Base-by-base conservation (phyloP, 805 yeast species). In the Cyberlindnera sargentensis region DNA sequence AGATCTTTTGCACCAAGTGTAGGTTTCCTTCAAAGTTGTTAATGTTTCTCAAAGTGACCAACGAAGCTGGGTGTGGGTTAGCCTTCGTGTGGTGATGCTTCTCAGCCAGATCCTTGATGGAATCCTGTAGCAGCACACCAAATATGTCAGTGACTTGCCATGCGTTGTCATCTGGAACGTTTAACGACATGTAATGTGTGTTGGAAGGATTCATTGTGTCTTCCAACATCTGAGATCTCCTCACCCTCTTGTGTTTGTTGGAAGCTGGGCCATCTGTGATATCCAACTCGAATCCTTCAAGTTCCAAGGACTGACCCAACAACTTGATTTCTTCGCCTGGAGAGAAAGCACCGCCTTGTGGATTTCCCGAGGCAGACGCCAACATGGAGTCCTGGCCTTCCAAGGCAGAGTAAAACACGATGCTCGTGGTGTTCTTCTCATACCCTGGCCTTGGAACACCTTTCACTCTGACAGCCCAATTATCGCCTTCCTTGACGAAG, bases 71-170 rank as follows among this genome's bases (percentile, higher is more conserved):
- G 23, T 57, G 48, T 10, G 72, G 67, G 20, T 59, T 47, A 8
- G 59, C 51, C 7, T 62, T 57, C 2, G 49, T 38, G 27, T 48
- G 39, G 9, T 47, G 48, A 8, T 47, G 43, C 3, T 56, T 60
- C 24, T 61, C 60, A 20, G 60, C 45, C 27, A 82, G 56, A 5
- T 64, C 60, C 42, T 72, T 64, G n/a, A 89, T 64, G 6, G 85
- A 78, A 40, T 89, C 93, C 51, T 82, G 81, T 34, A 88, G 52
- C 45, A 89, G 48, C 0, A 87, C 76, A 58, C 78, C 65, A 57
- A 80, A 88, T 5, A 90, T 73, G 42, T 88, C 96, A 45, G 72
- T 73, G 4, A 91, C 93, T 54, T 71, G 72, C 96, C 96, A 89
- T 7, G 75, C 70, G 44, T 79, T 72, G 32, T 75, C 84, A 47